These are phyloP conservation scores for Lobulomyces angularis DNA, from an alignment of 192 early-diverging fungal genomes.

Conservation along the genomic window DNA sequence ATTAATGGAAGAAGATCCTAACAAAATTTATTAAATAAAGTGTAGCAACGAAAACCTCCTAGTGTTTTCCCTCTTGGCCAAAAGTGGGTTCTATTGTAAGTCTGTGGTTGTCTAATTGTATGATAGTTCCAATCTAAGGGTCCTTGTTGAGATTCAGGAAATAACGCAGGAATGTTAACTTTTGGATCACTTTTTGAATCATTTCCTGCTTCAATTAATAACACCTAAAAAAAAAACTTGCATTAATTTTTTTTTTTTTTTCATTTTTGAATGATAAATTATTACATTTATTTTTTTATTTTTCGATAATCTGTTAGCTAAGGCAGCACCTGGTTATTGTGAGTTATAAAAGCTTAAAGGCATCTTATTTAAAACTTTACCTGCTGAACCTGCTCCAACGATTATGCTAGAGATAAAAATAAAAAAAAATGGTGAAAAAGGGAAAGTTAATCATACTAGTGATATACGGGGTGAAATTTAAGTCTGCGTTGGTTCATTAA, in stretches of 20 bases:
- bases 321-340: too few relatives aligned
- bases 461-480: too few relatives aligned
- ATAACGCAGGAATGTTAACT: constrained; percentile 9
- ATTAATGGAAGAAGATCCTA: constrained; percentile 7
- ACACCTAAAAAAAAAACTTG: constrained; percentile 8
- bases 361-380: too few relatives aligned
- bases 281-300: too few relatives aligned
- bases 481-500: too few relatives aligned
- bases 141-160: constrained; percentile 3
- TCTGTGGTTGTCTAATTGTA: not conserved
- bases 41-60: not conserved
- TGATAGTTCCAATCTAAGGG: constrained; percentile 8
- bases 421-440: too few relatives aligned
- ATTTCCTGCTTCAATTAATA: constrained; percentile 27
- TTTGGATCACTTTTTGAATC: constrained; percentile 12
- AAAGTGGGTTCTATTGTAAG: constrained; percentile 2
- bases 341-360: too few relatives aligned
- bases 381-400: too few relatives aligned
- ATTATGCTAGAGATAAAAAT: too few relatives aligned
- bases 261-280: not conserved
- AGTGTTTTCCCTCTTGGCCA: constrained; percentile 6
- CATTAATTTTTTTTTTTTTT: not conserved
- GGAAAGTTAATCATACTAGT: too few relatives aligned
- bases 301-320: too few relatives aligned
- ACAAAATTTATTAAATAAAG: not conserved